Conservation (phyloP, 192 early-diverging fungal species). For the Coemansia reversa region DNA sequence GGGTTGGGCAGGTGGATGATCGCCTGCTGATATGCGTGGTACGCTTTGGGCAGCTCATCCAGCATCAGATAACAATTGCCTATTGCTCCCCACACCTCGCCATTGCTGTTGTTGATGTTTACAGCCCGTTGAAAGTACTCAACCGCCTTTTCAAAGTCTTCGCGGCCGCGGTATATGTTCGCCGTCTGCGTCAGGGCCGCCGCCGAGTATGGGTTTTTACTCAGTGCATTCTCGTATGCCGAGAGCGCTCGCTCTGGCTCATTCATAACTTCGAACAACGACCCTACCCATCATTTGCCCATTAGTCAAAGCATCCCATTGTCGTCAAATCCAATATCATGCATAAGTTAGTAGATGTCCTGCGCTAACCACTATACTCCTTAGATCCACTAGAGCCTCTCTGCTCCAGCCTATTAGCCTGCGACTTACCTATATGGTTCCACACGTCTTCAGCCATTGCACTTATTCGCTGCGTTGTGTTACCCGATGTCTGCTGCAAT, state of each 20-base stretch:
- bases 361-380: too few species aligned
- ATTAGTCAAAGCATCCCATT: background rate
- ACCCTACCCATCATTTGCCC: conserved; percentile 48
- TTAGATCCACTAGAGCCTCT: too few species aligned
- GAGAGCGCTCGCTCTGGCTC: conserved; percentile 83
- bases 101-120: conserved; percentile 76
- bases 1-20: conserved; percentile 87
- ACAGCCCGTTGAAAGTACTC: conserved; percentile 92
- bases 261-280: conserved; percentile 65
- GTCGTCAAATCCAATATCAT: too few species aligned
- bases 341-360: too few species aligned
- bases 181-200: conserved; percentile 78
- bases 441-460: conserved; percentile 44
- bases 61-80: conserved; percentile 97
- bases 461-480: conserved; percentile 41
- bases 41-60: conserved; percentile 93
- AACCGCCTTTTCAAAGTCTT: conserved; percentile 82
- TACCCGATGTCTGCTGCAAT: conserved; percentile 25
- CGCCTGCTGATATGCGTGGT: conserved; percentile 94
- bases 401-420: too few species aligned
- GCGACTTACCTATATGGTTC: conserved; percentile 47
- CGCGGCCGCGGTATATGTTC: conserved; percentile 75
- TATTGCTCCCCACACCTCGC: conserved; percentile 92
- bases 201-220: conserved; percentile 92
- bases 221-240: conserved; percentile 85